These are phyloP conservation scores for Aspergillus funiculosus DNA, from an alignment of 495 filamentous ascomycete species.

Conservation along the genomic window DNA sequence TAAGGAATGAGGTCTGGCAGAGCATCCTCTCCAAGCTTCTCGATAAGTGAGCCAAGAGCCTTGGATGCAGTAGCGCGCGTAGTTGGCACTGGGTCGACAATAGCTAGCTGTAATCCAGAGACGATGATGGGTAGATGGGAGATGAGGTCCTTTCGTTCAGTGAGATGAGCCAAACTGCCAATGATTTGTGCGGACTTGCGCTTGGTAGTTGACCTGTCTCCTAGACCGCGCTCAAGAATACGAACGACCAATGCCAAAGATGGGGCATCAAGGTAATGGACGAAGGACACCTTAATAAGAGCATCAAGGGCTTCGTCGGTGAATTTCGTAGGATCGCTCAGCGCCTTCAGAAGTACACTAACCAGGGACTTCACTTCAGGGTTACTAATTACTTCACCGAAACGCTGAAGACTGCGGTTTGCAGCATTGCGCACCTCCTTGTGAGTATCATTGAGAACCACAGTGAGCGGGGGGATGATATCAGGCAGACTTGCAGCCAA, in stretches of 20 bases:
- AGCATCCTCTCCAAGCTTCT: slow-evolving; percentile 96
- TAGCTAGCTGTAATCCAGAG: slow-evolving; percentile 78
- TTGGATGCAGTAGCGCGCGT: slow-evolving; percentile 97
- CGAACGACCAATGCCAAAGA: slow-evolving; percentile 91
- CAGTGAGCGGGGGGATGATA: slow-evolving; percentile 91
- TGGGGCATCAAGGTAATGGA: slow-evolving; percentile 93
- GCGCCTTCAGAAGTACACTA: slow-evolving; percentile 83
- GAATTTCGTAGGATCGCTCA: slow-evolving; percentile 96
- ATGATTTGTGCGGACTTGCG: slow-evolving; percentile 95
- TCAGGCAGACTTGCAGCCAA: slow-evolving; percentile 86
- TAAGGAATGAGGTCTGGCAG: slow-evolving; percentile 95
- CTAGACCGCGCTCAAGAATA: slow-evolving; percentile 87
- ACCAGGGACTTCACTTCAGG: slow-evolving; percentile 92
- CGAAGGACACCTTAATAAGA: slow-evolving; percentile 90
- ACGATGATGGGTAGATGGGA: slow-evolving; percentile 89
- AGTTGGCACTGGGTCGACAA: slow-evolving; percentile 91
- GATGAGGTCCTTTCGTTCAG: slow-evolving; percentile 89
- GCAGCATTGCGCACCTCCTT: slow-evolving; percentile 90
- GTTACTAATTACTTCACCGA: slow-evolving; percentile 97
- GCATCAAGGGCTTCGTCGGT: slow-evolving; percentile 92
- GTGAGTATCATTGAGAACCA: slow-evolving; percentile 93
- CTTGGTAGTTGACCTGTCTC: slow-evolving; percentile 88
- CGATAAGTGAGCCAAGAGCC: slow-evolving; percentile 86
- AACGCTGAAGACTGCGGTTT: slow-evolving; percentile 92
- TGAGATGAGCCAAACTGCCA: slow-evolving; percentile 92